Percentiles rank a stretch among this genome's conserved stretches.
Conservation (phyloP, 2,329 filamentous ascomycete genomes). For the Trichocomaceae sp. region DNA sequence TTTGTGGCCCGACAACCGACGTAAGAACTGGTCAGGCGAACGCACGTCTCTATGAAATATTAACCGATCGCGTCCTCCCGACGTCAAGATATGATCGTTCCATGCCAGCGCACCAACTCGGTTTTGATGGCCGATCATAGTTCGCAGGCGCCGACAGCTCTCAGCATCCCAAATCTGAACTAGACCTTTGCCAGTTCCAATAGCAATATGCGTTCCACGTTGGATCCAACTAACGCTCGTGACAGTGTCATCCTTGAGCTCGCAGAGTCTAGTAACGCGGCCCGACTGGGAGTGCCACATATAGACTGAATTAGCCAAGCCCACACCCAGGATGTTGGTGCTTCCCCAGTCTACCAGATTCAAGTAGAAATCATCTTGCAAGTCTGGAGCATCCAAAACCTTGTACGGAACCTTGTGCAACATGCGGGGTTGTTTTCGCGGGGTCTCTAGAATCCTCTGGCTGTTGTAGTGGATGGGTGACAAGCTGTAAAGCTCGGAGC, state of each 20-base stretch:
- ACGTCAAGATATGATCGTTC: slow-evolving; percentile 97
- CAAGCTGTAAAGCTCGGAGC: slow-evolving; percentile 89
- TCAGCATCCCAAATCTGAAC: slow-evolving; percentile 98
- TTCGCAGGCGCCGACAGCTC: slow-evolving; percentile 72
- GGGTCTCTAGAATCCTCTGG: slow-evolving; percentile 86
- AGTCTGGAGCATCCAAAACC: slow-evolving; percentile 88
- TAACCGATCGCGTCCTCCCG: slow-evolving; percentile 82
- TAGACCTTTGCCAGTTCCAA: slow-evolving; percentile 87
- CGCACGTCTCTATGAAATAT: slow-evolving; percentile 96
- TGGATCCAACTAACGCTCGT: slow-evolving; percentile 99
- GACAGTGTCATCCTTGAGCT: slow-evolving; percentile 84
- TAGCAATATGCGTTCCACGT: slow-evolving; percentile 83
- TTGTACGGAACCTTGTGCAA: slow-evolving; percentile 98
- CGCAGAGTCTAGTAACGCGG: slow-evolving; percentile 87
- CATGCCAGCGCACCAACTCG: slow-evolving; percentile 90
- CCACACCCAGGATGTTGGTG: slow-evolving; percentile 87
- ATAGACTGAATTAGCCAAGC: slow-evolving; percentile 86
- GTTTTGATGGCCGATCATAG: slow-evolving; percentile 94
- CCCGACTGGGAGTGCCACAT: slow-evolving; percentile 96
- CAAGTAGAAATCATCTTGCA: slow-evolving; percentile 95
- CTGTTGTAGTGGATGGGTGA: slow-evolving; percentile 90
- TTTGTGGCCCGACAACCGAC: slow-evolving; percentile 86
- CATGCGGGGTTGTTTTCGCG: slow-evolving; percentile 77
- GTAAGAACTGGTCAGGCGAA: slow-evolving; percentile 81
- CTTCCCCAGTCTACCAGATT: slow-evolving; percentile 98